These are phyloP conservation scores for Verticillium klebahnii DNA, from an alignment of 2,329 filamentous ascomycete species.

Conservation along the genomic window DNA sequence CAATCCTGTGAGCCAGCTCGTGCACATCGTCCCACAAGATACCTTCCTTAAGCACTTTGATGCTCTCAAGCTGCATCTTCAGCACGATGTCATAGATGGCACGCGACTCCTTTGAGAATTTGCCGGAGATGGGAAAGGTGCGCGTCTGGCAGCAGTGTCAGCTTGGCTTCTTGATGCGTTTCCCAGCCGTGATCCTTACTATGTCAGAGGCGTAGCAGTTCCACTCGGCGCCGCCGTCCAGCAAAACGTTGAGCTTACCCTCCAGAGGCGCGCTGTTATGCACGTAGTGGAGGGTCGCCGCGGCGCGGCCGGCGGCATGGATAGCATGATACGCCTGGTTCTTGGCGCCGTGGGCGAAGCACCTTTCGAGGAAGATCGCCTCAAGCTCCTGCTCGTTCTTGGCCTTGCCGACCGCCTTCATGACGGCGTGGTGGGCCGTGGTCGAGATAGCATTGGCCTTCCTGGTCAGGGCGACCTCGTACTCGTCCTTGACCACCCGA, in stretches of 20 bases:
- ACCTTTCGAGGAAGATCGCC: slow-evolving; percentile 71
- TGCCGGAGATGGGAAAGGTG: slow-evolving; percentile 76
- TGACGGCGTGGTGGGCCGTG: slow-evolving; percentile 60
- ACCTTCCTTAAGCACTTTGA: slow-evolving; percentile 66
- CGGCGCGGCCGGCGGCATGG: slow-evolving; percentile 73
- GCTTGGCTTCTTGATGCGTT: no score
- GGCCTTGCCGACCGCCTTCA: slow-evolving; percentile 57
- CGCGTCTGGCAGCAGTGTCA: slow-evolving; percentile 55
- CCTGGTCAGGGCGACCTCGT: slow-evolving; percentile 67
- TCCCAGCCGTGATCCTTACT: slow-evolving; percentile 29
- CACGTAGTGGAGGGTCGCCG: slow-evolving; percentile 83
- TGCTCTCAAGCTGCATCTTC: slow-evolving; percentile 80
- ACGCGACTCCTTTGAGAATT: slow-evolving; percentile 64
- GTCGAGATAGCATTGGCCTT: slow-evolving; percentile 68
- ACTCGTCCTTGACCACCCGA: slow-evolving; percentile 69
- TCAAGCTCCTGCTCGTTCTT: slow-evolving; percentile 80
- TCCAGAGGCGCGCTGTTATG: slow-evolving; percentile 67
- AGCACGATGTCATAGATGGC: slow-evolving; percentile 80
- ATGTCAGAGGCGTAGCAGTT: slow-evolving; percentile 67
- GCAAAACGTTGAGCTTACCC: slow-evolving; percentile 71
- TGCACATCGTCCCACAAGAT: slow-evolving; percentile 81
- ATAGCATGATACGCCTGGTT: slow-evolving; percentile 88
- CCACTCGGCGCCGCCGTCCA: slow-evolving; percentile 81
- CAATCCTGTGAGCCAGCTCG: slow-evolving; percentile 71
- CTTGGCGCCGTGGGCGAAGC: slow-evolving; percentile 68